Evolutionary conservation across 169 alveolate species (phyloP), one percentile per base, ranked within the genome.

Genomic region (Eimeria sp.): DNA sequence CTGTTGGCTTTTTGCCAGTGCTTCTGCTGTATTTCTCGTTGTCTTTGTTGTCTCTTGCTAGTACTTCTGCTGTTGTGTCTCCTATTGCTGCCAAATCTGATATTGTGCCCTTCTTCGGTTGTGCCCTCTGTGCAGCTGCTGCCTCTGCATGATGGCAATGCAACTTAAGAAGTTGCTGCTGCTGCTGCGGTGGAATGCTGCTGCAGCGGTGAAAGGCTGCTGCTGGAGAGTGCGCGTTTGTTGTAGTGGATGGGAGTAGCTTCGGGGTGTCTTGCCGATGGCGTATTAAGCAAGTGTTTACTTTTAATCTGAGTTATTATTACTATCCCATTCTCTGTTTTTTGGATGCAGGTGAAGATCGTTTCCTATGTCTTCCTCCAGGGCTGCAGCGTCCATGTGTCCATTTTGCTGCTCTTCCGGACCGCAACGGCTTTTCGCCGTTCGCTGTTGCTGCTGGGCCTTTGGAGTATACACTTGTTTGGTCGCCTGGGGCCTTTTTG

Each of bases 361-460:
- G 72, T 40, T 90, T 90, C 82, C 65, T 90, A 11, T 90, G 95
- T 45, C 27, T 72, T 27, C 27, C 65, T 20, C 89, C 89, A 2
- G 86, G 70, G 20, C 58, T 90, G 63, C 40, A 54, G 16, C 80
- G 47, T 49, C 90, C 89, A 16, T 90, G 95, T 58, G 90, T 90
- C n/a, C 95, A 90, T 88, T 90, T 49, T 47, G 80, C 78, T 22
- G 27, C 61, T 5, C 90, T 90, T 61, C 82, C 90, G 2, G 83
- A 73, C 78, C 95, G 90, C 61, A 63, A 49, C 40, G 84, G 83
- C 83, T 75, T 90, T 51, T 10, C 90, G n/a, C 90, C 95, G n/a
- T 90, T 75, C 25, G 67, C 67, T 30, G 16, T 90, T 27, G 78
- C 82, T 54, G 90, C 87, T 30, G 86, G 67, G 20, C 82, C 95